These are phyloP conservation scores for Phaffomyces thermotolerans DNA, from an alignment of 805 yeast species.

Conservation along the genomic window DNA sequence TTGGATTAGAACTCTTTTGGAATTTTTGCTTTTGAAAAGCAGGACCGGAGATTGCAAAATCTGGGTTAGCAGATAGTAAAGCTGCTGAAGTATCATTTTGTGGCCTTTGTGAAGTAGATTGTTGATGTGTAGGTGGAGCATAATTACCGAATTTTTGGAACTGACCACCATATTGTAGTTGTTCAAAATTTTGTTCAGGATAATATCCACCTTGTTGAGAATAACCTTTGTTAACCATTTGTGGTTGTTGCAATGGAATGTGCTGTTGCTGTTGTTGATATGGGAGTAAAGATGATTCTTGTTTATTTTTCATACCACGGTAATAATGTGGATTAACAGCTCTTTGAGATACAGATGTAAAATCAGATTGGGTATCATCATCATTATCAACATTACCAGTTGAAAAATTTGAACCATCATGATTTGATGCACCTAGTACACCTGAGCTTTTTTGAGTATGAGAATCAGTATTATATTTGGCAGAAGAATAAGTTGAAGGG, in stretches of 20 bases:
- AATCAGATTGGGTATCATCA: conserved; percentile 43
- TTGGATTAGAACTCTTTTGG: conserved; percentile 7
- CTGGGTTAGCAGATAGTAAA: conserved; percentile 42
- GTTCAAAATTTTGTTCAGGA: neutral
- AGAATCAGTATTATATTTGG: conserved; percentile 6
- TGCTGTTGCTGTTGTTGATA: conserved; percentile 8
- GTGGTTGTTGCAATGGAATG: neutral
- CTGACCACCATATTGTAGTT: neutral
- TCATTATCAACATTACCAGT: conserved; percentile 20
- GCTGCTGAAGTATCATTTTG: conserved; percentile 30
- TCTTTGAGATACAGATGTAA: conserved; percentile 74
- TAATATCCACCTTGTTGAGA: neutral
- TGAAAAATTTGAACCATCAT: conserved; percentile 8
- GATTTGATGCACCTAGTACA: conserved; percentile 8
- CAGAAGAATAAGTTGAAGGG: conserved; percentile 14
- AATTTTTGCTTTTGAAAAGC: conserved; percentile 10
- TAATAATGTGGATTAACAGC: conserved; percentile 57
- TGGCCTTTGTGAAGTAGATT: neutral
- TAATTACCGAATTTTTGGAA: neutral
- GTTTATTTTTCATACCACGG: conserved; percentile 24
- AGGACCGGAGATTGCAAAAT: conserved; percentile 29
- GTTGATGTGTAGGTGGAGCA: neutral
- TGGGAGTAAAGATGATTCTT: conserved; percentile 21
- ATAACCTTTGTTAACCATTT: neutral
- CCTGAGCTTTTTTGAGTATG: neutral